phyloP scores from a whole-genome alignment of 2,329 filamentous ascomycete genomes.

The Trichophyton rubrum region DNA sequence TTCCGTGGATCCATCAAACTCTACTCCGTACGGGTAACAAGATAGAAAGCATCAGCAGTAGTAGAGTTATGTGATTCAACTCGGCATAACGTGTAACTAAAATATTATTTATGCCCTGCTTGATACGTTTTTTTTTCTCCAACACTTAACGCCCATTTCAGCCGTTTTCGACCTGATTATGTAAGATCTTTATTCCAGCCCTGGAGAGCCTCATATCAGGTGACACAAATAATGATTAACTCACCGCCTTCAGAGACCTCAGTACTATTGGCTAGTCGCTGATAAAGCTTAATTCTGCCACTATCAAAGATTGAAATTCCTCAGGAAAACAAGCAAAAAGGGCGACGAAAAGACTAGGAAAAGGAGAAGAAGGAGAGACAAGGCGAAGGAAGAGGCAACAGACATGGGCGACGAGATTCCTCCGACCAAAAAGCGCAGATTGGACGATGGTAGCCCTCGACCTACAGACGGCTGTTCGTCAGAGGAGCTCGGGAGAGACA shows the following conservation, averaged over 20 bases:
- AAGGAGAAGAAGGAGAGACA: not conserved
- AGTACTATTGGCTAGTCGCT: slow-evolving; percentile 10
- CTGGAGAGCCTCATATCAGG: not conserved
- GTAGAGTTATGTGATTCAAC: too few relatives aligned
- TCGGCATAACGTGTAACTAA: too few relatives aligned
- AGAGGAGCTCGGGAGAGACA: slow-evolving; percentile 29
- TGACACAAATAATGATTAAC: not conserved
- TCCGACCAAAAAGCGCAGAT: slow-evolving; percentile 22
- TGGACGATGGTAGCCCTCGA: slow-evolving; percentile 18
- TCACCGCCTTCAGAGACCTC: not conserved
- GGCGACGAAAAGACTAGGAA: not conserved
- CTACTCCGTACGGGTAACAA: too few relatives aligned
- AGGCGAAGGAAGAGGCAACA: not conserved
- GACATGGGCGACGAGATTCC: slow-evolving; percentile 13
- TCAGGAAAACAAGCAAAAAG: not conserved
- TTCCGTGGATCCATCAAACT: not conserved
- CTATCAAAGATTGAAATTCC: not conserved
- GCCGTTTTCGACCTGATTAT: not conserved
- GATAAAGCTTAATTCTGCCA: not conserved
- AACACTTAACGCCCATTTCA: not conserved
- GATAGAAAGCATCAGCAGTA: not conserved
- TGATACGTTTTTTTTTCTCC: not conserved
- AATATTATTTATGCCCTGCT: not conserved
- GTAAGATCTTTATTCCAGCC: not conserved
- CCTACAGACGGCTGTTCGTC: slow-evolving; percentile 22